These are phyloP conservation scores for Pachysandra terminalis DNA, from an alignment of 164 flowering plant species.

Conservation along the genomic window DNA sequence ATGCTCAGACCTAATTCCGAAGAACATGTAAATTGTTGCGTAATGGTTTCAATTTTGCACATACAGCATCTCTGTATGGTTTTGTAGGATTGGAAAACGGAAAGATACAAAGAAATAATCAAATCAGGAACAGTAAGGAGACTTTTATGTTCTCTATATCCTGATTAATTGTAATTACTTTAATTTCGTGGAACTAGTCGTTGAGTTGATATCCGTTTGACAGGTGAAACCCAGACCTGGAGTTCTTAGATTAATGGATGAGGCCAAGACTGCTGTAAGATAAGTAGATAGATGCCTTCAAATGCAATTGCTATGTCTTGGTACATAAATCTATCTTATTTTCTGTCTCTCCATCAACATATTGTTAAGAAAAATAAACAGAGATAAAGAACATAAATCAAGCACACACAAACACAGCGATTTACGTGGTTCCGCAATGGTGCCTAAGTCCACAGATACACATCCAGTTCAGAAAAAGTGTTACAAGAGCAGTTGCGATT, in stretches of 20 bases:
- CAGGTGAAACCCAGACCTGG: conserved; percentile 96
- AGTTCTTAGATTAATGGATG: conserved; percentile 94
- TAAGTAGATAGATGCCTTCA: conserved; percentile 8
- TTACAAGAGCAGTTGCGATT: too few relatives aligned
- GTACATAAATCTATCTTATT: conserved; percentile 3
- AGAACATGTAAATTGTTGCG: not conserved
- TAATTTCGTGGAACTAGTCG: not conserved
- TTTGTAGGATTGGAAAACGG: conserved; percentile 96
- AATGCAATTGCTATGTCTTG: conserved; percentile 7
- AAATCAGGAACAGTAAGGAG: conserved; percentile 91
- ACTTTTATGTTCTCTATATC: not conserved
- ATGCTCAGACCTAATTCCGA: too few relatives aligned
- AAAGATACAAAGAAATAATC: conserved; percentile 90
- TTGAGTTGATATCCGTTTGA: conserved; percentile 19
- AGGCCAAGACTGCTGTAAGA: conserved; percentile 88
- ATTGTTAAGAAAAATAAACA: too few relatives aligned
- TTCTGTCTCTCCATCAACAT: not conserved
- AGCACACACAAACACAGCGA: too few relatives aligned
- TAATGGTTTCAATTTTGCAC: too few relatives aligned
- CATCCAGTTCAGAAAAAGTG: too few relatives aligned
- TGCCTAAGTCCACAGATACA: too few relatives aligned
- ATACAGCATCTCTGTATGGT: conserved; percentile 2
- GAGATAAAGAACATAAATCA: too few relatives aligned
- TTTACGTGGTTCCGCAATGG: too few relatives aligned
- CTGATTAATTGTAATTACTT: not conserved